Conservation (phyloP, 805 yeast species). For the Myxozyma sirexii region DNA sequence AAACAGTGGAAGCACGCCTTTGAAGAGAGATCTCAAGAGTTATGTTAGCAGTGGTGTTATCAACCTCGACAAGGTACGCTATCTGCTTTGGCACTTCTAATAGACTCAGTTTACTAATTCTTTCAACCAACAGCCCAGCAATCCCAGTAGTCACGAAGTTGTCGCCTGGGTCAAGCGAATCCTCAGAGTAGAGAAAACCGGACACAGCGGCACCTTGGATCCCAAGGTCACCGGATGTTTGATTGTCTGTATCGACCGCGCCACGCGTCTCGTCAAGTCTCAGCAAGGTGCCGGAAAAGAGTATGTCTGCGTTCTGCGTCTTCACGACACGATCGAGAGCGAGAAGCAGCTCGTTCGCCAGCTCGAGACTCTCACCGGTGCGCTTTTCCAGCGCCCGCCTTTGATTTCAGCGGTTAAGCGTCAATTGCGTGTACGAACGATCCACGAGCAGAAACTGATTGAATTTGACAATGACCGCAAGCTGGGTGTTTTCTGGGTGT, state of each 20-base stretch:
- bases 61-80: constrained; percentile 73
- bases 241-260: constrained; percentile 97
- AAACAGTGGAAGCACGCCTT: constrained; percentile 78
- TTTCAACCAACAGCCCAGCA: constrained; percentile 61
- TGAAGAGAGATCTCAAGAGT: constrained; percentile 87
- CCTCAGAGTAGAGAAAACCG: constrained; percentile 93
- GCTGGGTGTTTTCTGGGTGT: constrained; percentile 98
- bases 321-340: constrained; percentile 90
- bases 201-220: constrained; percentile 98
- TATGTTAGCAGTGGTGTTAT: constrained; percentile 94
- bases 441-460: constrained; percentile 91
- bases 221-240: constrained; percentile 99
- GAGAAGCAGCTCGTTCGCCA: constrained; percentile 85
- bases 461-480: constrained; percentile 97
- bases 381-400: constrained; percentile 98
- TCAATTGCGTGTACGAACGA: constrained; percentile 97
- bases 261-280: constrained; percentile 95
- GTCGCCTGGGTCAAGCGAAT: constrained; percentile 99
- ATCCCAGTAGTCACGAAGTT: constrained; percentile 98
- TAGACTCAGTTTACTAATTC: background rate
- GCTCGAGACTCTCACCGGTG: constrained; percentile 95
- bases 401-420: constrained; percentile 98
- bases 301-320: constrained; percentile 95
- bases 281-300: constrained; percentile 99
- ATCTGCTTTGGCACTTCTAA: background rate